Evolutionary conservation across 1,284 basidiomycete genomes (phyloP), one percentile per base, ranked within the genome.

Genomic region (Tylopilus sp.): DNA sequence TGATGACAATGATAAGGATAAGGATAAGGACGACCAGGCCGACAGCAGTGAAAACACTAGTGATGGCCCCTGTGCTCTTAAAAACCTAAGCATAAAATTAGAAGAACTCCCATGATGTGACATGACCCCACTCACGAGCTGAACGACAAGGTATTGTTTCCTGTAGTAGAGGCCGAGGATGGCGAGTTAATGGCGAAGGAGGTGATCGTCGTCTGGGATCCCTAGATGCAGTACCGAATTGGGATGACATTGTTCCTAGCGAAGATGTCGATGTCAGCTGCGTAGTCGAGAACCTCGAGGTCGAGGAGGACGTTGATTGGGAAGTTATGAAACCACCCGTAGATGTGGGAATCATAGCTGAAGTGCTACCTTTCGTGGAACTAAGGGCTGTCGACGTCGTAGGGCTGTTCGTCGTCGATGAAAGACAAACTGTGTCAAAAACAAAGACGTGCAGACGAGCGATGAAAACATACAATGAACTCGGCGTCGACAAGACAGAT

Each of bases 1-100:
- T 86, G 47, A 86, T 85, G 56, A 87, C 66, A 57, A 92, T 68
- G n/a, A 82, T 81, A 64, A 92, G 77, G 68, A 86, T 5, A 70
- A 91, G 64, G 8, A 80, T 86, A 44, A 88, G 69, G 22, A 70
- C 88, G 58, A 91, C 77, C 54, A 93, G 71, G 24, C 91, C 90
- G 49, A 90, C 91, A 58, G 88, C 90, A 41, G 87, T 80, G 79
- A 93, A 93, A 0, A 88, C 86, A 41, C 88, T 92, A 2, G 88
- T 90, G 12, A 93, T 89, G 1, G 90, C 91, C 36, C 86, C 89
- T 55, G 79, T 92, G 80, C 93, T 93, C 60, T 83, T 67, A 92
- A 90, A 81, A 93, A 93, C 55, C 91, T 92, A 66, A n/a, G 24
- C 1, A n/a, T 13, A 64, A 47, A 67, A 74, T 22, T 56, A 38